Percentiles rank a stretch among this genome's conserved stretches.
These are phyloP conservation scores for Ramicandelaber brevisporus DNA, from an alignment of 192 early-diverging fungal species.

Conservation along the genomic window DNA sequence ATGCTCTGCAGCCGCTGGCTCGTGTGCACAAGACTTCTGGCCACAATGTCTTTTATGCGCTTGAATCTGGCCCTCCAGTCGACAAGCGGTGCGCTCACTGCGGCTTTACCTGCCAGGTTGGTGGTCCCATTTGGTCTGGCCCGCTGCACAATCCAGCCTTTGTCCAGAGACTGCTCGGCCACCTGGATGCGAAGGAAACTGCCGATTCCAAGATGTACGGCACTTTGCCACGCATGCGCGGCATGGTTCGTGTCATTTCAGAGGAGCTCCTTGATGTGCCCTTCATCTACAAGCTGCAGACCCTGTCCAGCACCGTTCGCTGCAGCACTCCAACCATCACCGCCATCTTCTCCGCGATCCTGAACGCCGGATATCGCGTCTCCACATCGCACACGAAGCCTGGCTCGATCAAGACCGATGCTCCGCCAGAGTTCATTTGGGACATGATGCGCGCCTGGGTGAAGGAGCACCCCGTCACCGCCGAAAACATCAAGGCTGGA, in stretches of 20 bases:
- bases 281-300: conserved; percentile 53
- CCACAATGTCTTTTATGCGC: conserved; percentile 27
- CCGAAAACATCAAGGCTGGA: conserved; percentile 31
- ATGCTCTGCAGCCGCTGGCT: conserved; percentile 46
- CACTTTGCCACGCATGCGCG: conserved; percentile 68
- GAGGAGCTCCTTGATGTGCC: conserved; percentile 49
- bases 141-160: conserved; percentile 67
- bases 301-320: conserved; percentile 43
- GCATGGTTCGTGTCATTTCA: conserved; percentile 77
- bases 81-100: conserved; percentile 46
- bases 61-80: conserved; percentile 30
- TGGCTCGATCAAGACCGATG: conserved; percentile 78
- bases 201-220: conserved; percentile 29
- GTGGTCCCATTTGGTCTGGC: conserved; percentile 76
- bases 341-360: conserved; percentile 58
- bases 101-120: conserved; percentile 38
- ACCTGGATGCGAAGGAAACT: conserved; percentile 33
- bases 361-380: conserved; percentile 74
- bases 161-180: conserved; percentile 41
- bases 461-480: conserved; percentile 36
- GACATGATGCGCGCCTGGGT: conserved; percentile 67
- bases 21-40: conserved; percentile 22
- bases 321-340: conserved; percentile 42
- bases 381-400: conserved; percentile 61
- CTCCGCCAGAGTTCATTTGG: conserved; percentile 67